Evolutionary conservation across 306 rosid species (phyloP), one percentile per base, ranked within the genome.

Genomic region (Cicer chorassanicum): DNA sequence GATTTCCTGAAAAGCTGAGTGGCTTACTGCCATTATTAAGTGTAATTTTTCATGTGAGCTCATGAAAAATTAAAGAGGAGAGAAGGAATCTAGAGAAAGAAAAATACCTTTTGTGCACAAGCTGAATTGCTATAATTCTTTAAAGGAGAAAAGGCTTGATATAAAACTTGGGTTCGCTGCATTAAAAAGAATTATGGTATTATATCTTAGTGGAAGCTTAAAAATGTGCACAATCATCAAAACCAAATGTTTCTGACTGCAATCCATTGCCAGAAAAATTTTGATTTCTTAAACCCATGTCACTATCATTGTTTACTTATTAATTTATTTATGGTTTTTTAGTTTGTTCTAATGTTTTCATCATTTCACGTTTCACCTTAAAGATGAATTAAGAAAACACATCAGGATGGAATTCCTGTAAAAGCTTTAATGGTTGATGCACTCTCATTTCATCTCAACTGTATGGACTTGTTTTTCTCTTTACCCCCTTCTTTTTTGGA

Each of bases 311-410:
- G 40, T 9, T 72, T 73, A 39, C 41, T 41, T 69, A 29, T 60
- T 29, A 29, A 29, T 29, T 29, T 9, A 16, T 15, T 2, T 54
- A 19, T n/a, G 48, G 55, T 16, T 42, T 9, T 38, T 49, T 46
- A 49, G 48, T 59, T 9, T 71, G 18, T 54, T 73, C 16, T 50
- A 60, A n/a, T 66, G n/a, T 57, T 65, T 65, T 66, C 10, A 9
- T 68, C 38, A 15, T 67, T 54, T 50, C 65, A 45, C 21, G 16
- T 48, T 82, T 71, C 77, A 14, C 69, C 71, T 70, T 70, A 18
- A 54, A 55, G 15, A 48, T 14, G 43, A 55, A 18, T 18, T 69
- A 16, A 62, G 41, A 39, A 62, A 42, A 55, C 56, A 70, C 40
- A 42, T 41, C 41, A 42, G 39, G 73, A 61, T 68, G 51, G 12